Percentiles rank a stretch among this genome's conserved stretches.
phyloP scores from a whole-genome alignment of 2,329 filamentous ascomycete genomes.

The Fusarium poae region DNA sequence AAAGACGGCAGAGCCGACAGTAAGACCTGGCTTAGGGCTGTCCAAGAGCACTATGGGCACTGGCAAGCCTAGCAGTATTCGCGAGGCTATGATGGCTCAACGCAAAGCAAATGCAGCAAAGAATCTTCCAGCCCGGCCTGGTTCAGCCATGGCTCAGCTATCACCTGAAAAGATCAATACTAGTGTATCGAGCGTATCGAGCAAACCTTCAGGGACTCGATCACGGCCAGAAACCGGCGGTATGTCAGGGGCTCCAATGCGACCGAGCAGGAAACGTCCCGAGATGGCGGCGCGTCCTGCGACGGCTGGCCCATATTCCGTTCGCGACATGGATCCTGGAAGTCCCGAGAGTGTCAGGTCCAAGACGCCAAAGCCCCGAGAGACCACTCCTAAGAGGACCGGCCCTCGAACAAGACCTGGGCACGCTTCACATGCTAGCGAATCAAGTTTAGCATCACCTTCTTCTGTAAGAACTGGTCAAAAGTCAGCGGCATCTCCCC shows the following conservation, averaged over 20 bases:
- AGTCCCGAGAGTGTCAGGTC: conserved; percentile 63
- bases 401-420: conserved; percentile 61
- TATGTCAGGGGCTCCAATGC: conserved; percentile 73
- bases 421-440: conserved; percentile 64
- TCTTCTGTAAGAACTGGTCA: conserved; percentile 51
- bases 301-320: conserved; percentile 75
- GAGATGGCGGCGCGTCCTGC: conserved; percentile 71
- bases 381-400: conserved; percentile 66
- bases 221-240: conserved; percentile 65
- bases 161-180: conserved; percentile 63
- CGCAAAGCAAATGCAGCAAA: conserved; percentile 71
- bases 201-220: conserved; percentile 55
- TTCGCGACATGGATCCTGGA: conserved; percentile 60
- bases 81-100: conserved; percentile 86
- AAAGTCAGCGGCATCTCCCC: conserved; percentile 57
- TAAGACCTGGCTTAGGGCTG: conserved; percentile 69
- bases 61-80: conserved; percentile 77
- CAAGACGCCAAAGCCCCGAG: conserved; percentile 66
- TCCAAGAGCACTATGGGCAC: conserved; percentile 72
- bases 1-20: conserved; percentile 62
- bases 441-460: conserved; percentile 64
- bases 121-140: conserved; percentile 68
- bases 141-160: conserved; percentile 73
- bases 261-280: conserved; percentile 69
- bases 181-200: conserved; percentile 47